These are phyloP conservation scores for Nigrospora oryzae DNA, from an alignment of 2,329 filamentous ascomycete species.

Conservation along the genomic window DNA sequence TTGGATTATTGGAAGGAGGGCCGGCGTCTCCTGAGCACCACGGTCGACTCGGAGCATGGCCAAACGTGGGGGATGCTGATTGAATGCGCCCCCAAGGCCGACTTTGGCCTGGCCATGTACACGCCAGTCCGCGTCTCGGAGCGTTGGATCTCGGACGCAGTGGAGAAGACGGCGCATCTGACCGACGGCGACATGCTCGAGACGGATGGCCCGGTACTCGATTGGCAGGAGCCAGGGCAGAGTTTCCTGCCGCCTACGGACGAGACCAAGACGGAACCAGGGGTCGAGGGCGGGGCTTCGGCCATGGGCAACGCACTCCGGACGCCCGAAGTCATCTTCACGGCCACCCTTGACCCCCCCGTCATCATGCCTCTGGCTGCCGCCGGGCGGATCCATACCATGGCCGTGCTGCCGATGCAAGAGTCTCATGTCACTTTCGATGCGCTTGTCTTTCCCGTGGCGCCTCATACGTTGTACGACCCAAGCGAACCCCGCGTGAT, in stretches of 20 bases:
- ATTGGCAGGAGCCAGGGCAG: constrained; percentile 67
- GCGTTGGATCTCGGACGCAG: constrained; percentile 61
- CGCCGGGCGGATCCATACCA: constrained; percentile 53
- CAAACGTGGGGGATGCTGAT: constrained; percentile 61
- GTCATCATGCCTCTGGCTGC: constrained; percentile 59
- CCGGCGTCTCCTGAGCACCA: constrained; percentile 33
- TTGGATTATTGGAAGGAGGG: constrained; percentile 72
- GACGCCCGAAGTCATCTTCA: constrained; percentile 65
- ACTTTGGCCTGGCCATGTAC: constrained; percentile 26
- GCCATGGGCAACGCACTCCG: constrained; percentile 35
- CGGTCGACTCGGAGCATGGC: constrained; percentile 26
- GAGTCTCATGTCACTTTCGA: constrained; percentile 44
- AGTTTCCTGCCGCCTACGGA: constrained; percentile 44
- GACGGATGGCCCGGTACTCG: constrained; percentile 34
- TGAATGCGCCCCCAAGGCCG: constrained; percentile 47
- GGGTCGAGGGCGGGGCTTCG: constrained; percentile 42
- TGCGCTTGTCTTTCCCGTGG: constrained; percentile 46
- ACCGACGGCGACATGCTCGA: constrained; percentile 32
- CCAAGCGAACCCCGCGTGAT: constrained; percentile 51
- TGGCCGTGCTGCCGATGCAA: constrained; percentile 38
- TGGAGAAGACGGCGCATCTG: constrained; percentile 46
- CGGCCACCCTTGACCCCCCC: constrained; percentile 66
- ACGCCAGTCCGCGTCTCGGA: constrained; percentile 62
- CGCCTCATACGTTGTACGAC: constrained; percentile 39
- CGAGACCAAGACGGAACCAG: constrained; percentile 37